phyloP scores from a whole-genome alignment of 1,284 basidiomycete genomes.

The Coniophora puteana region DNA sequence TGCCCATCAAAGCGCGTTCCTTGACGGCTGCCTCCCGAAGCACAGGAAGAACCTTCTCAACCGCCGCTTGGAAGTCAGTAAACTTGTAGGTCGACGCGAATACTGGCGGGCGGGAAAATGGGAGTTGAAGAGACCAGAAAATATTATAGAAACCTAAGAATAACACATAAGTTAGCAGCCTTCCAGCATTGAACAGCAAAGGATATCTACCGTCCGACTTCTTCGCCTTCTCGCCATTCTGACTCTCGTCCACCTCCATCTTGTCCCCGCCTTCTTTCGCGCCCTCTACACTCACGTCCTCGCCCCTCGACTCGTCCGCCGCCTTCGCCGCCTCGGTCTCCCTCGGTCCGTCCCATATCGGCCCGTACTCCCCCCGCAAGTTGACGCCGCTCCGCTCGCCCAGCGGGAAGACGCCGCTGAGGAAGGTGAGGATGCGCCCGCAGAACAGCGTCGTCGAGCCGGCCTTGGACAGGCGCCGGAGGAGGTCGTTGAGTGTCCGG shows the following conservation, averaged over 20 bases:
- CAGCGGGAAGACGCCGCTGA: conserved; percentile 82
- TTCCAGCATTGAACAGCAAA: conserved; percentile 1
- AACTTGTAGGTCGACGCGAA: conserved; percentile 57
- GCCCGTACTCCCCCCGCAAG: conserved; percentile 79
- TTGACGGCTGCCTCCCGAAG: conserved; percentile 83
- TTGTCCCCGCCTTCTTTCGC: conserved; percentile 24
- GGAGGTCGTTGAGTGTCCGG: conserved; percentile 82
- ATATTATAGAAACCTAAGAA: conserved; percentile 72
- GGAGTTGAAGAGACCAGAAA: conserved; percentile 82
- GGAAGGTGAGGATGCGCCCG: conserved; percentile 82
- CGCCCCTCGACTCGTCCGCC: too few species aligned
- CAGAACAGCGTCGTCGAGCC: conserved; percentile 82
- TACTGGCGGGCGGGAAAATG: conserved; percentile 67
- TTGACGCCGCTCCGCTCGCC: conserved; percentile 91
- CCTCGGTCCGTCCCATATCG: conserved; percentile 71
- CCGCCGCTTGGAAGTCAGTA: conserved; percentile 60
- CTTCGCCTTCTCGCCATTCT: conserved; percentile 38
- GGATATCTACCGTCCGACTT: conserved; percentile 48
- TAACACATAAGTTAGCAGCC: conserved; percentile 3
- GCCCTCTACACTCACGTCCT: conserved; percentile 26
- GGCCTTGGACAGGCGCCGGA: conserved; percentile 81
- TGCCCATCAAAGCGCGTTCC: conserved; percentile 80
- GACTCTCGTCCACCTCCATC: conserved; percentile 38
- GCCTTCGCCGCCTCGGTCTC: conserved; percentile 26
- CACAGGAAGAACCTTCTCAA: conserved; percentile 68